Evolutionary conservation across 768 basidiomycete genomes (phyloP).

Genomic region (Calvatia gigantea): DNA sequence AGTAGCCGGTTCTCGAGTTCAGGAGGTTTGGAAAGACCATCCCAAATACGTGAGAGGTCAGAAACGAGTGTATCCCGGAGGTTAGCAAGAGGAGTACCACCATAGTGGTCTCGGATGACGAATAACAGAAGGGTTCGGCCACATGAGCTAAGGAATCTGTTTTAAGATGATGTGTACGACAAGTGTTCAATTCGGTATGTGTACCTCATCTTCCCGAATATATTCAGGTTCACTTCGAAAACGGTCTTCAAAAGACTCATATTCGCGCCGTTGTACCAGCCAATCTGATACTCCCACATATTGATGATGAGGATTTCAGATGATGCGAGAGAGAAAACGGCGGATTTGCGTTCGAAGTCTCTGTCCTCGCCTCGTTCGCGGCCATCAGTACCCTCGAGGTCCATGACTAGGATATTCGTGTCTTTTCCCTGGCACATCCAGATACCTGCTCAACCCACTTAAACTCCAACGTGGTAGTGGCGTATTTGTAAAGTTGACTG

Average conservation of each 20-base stretch:
- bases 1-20: constrained; percentile 75
- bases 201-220: constrained; percentile 79
- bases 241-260: constrained; percentile 99
- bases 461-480: constrained; percentile 8
- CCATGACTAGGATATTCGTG: constrained; percentile 95
- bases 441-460: constrained; percentile 69
- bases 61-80: constrained; percentile 82
- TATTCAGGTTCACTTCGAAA: constrained; percentile 93
- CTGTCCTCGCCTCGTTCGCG: constrained; percentile 98
- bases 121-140: constrained; percentile 96
- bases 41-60: constrained; percentile 92
- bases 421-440: constrained; percentile 95
- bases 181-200: constrained; percentile 12
- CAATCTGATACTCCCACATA: constrained; percentile 98
- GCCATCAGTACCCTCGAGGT: constrained; percentile 98
- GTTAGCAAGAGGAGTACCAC: constrained; percentile 87
- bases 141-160: constrained; percentile 36
- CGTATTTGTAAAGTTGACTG: constrained; percentile 13
- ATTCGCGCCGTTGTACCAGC: constrained; percentile 97
- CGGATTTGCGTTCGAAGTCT: constrained; percentile 99
- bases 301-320: constrained; percentile 96
- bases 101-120: constrained; percentile 97
- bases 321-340: constrained; percentile 93
- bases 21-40: constrained; percentile 81
- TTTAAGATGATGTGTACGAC: neutral